Evolutionary conservation across 2,329 filamentous ascomycete genomes (phyloP), one percentile per base, ranked within the genome.

Genomic region (Colletotrichum musae): DNA sequence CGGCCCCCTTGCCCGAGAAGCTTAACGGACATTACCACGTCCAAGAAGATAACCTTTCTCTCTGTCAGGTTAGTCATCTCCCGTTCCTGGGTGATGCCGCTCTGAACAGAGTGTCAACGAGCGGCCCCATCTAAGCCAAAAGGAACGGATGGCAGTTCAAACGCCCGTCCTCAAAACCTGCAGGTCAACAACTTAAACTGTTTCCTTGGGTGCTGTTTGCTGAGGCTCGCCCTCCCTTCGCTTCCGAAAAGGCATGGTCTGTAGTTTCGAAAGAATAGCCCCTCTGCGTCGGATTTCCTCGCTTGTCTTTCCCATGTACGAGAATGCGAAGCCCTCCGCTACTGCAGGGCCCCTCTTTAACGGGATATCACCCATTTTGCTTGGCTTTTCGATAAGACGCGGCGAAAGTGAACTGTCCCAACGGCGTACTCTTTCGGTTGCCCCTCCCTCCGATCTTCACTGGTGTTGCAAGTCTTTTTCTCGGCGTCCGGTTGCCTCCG

Each of bases 121-220:
- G 39, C 36, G 41, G 32, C 24, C 41, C 54, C 32, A 36, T 50
- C 21, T 51, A 5, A 24, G 10, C 48, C 6, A 21, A 60, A 39
- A 66, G 61, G 61, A 69, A 66, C 61, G 54, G 66, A 66, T 69
- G 66, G 56, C 66, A 69, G 48, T 66, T 66, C 32, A 43, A 41
- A 21, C 43, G 45, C 54, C 54, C 48, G 54, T 65, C 24, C 43
- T 68, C 48, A 51, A 50, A 43, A 51, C 6, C 48, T 56, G 59
- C 54, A 59, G 41, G 54, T 10, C 6, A 24, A n/a, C 36, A 13
- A 48, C 39, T 57, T 57, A 18, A 36, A 7, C 2, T 32, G 56
- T 54, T 45, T 51, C 5, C 16, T 32, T 21, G 26, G 13, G 26
- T n/a, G 9, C 50, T 32, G 13, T 13, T 18, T 36, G 32, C 9